These are phyloP conservation scores for Collybia sp. DNA, from an alignment of 768 basidiomycete species.

Conservation along the genomic window DNA sequence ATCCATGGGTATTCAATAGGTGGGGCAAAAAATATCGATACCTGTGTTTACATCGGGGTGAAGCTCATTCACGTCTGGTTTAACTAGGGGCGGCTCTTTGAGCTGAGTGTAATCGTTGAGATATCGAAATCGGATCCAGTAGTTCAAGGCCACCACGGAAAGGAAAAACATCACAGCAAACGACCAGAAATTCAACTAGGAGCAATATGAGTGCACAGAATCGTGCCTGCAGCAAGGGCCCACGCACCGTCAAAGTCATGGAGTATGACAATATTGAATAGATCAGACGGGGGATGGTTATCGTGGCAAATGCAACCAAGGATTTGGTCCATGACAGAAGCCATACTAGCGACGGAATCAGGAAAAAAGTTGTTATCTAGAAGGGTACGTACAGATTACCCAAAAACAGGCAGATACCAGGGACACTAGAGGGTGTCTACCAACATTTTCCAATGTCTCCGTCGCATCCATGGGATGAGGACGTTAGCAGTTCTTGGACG, in stretches of 20 bases:
- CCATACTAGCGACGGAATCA: constrained; percentile 53
- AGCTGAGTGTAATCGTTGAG: constrained; percentile 72
- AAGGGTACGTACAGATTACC: constrained; percentile 62
- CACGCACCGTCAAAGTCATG: constrained; percentile 77
- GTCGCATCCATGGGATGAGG: constrained; percentile 26
- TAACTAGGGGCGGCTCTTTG: constrained; percentile 77
- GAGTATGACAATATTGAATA: constrained; percentile 82
- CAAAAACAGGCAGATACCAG: constrained; percentile 80
- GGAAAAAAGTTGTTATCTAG: constrained; percentile 7
- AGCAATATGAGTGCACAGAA: neutral
- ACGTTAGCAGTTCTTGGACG: no score
- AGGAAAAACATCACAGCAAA: constrained; percentile 74
- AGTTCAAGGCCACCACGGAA: constrained; percentile 65
- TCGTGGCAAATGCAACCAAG: constrained; percentile 74
- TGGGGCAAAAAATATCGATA: constrained; percentile 6
- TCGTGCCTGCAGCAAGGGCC: neutral
- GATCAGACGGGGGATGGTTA: constrained; percentile 75
- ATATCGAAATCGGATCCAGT: constrained; percentile 82
- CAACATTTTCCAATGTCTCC: constrained; percentile 28
- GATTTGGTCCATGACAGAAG: constrained; percentile 72
- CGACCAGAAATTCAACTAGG: constrained; percentile 86
- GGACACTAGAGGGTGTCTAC: constrained; percentile 69
- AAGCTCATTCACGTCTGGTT: constrained; percentile 79
- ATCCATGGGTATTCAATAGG: constrained; percentile 3
- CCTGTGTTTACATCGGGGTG: constrained; percentile 88